Conservation (phyloP, 169 alveolate genomes). For the Cryptosporidium andersoni region DNA sequence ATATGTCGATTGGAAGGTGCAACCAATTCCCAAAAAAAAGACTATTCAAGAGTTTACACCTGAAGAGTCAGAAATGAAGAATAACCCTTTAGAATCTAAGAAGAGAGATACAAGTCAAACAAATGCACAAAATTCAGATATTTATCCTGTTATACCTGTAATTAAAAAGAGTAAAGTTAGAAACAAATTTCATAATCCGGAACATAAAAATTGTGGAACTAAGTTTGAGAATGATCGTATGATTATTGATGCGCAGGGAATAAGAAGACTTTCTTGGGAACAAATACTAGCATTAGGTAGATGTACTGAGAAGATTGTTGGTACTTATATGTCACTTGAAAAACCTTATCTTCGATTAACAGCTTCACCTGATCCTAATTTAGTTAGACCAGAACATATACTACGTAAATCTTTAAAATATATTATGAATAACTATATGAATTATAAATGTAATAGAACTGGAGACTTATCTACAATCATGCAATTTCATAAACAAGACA, state of each 20-base stretch:
- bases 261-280: constrained; percentile 67
- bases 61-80: background rate
- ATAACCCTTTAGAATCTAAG: background rate
- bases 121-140: background rate
- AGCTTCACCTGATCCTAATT: constrained; percentile 81
- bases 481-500: constrained; percentile 12
- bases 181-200: background rate
- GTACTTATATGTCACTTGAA: constrained; percentile 80
- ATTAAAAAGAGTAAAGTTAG: constrained; percentile 4
- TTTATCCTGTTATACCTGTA: background rate
- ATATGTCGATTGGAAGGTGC: constrained; percentile 49
- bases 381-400: constrained; percentile 80
- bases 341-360: constrained; percentile 83
- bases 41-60: constrained; percentile 36
- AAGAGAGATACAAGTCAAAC: background rate
- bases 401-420: constrained; percentile 75
- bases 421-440: constrained; percentile 69
- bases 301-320: constrained; percentile 75
- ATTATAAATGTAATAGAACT: background rate
- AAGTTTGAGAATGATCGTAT: background rate
- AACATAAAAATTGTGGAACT: background rate
- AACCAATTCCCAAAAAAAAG: constrained; percentile 47
- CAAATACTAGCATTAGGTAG: constrained; percentile 52
- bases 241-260: constrained; percentile 47
- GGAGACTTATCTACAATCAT: background rate